A percentile compares a stretch with the other conserved stretches of the same genome.
phyloP scores from a whole-genome alignment of 345 rosid genomes.

The Populus davidiana region DNA sequence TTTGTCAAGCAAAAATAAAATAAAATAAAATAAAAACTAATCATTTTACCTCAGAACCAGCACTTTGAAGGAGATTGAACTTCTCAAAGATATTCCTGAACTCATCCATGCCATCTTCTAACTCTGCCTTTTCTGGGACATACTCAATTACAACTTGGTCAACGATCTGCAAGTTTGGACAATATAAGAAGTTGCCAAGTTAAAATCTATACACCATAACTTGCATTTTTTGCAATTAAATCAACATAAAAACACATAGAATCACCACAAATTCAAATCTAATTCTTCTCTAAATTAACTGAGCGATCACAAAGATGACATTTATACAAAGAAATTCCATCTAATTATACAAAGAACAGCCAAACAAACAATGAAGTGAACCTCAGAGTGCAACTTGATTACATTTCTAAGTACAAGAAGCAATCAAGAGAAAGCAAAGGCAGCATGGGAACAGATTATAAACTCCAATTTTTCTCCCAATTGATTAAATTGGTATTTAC shows the following conservation, averaged over 20 bases:
- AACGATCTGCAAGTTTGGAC: slow-evolving; percentile 32
- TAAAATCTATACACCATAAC: background rate
- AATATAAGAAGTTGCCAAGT: background rate
- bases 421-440: background rate
- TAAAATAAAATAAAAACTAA: background rate
- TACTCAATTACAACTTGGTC: slow-evolving; percentile 83
- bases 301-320: background rate
- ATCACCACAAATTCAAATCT: background rate
- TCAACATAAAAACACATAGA: background rate
- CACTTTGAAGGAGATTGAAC: slow-evolving; percentile 57
- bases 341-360: background rate
- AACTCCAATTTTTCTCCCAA: background rate
- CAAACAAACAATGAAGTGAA: background rate
- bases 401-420: background rate
- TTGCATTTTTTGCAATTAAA: background rate
- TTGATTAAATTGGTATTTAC: background rate
- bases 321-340: background rate
- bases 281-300: background rate
- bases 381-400: background rate
- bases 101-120: slow-evolving; percentile 75
- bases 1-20: background rate
- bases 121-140: slow-evolving; percentile 79
- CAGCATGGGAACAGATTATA: background rate
- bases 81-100: slow-evolving; percentile 77
- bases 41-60: slow-evolving; percentile 56